These are phyloP conservation scores for Barbatosphaeria neglecta DNA, from an alignment of 495 filamentous ascomycete species.

Conservation along the genomic window DNA sequence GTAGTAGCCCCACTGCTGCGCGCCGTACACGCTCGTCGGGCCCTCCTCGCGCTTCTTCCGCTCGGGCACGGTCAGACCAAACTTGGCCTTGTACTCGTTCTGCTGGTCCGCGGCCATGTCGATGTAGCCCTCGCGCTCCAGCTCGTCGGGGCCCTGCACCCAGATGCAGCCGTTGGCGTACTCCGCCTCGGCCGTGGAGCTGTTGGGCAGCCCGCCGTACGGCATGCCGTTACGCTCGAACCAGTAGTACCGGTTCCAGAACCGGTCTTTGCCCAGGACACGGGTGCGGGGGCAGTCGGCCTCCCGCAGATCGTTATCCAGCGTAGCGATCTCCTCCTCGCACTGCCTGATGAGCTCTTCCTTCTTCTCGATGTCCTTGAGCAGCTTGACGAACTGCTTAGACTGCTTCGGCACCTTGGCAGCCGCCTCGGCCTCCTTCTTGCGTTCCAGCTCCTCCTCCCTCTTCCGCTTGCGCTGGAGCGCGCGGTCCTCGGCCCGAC, in stretches of 20 bases:
- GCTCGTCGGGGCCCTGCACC: slow-evolving; percentile 89
- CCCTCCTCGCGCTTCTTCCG: slow-evolving; percentile 83
- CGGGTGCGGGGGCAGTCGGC: slow-evolving; percentile 84
- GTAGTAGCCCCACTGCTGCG: slow-evolving; percentile 82
- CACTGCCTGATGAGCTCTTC: slow-evolving; percentile 65
- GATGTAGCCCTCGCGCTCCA: slow-evolving; percentile 74
- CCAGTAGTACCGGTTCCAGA: slow-evolving; percentile 98
- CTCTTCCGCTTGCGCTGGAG: slow-evolving; percentile 73
- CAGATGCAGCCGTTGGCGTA: slow-evolving; percentile 94
- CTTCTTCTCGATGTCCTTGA: slow-evolving; percentile 79
- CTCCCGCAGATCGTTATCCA: slow-evolving; percentile 88
- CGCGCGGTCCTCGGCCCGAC: slow-evolving; percentile 67
- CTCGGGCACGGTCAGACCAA: slow-evolving; percentile 70
- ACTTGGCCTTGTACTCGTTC: slow-evolving; percentile 48
- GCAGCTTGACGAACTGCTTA: slow-evolving; percentile 69
- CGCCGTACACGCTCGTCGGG: slow-evolving; percentile 60
- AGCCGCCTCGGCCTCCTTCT: slow-evolving; percentile 66
- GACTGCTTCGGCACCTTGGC: slow-evolving; percentile 78
- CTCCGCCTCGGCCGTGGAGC: slow-evolving; percentile 72
- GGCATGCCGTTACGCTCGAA: slow-evolving; percentile 99
- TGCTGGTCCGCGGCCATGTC: slow-evolving; percentile 57
- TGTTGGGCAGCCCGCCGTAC: slow-evolving; percentile 73
- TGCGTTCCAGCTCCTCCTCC: slow-evolving; percentile 67
- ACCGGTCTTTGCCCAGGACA: slow-evolving; percentile 82
- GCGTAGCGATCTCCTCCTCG: slow-evolving; percentile 69